Conservation (phyloP, 73 alveolate species). For the Tetrahymena borealis region DNA sequence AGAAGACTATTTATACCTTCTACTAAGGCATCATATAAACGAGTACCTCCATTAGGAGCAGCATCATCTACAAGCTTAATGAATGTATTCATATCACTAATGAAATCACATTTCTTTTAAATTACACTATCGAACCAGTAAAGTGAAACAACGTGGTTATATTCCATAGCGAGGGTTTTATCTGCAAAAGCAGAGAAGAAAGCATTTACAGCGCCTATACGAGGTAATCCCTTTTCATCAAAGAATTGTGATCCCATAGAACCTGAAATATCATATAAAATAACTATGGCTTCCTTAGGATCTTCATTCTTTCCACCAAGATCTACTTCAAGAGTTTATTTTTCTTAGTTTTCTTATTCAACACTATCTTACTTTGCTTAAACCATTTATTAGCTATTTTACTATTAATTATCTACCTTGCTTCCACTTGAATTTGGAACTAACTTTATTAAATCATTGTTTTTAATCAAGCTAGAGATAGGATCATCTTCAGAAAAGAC, state of each 20-base stretch:
- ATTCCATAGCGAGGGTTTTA: constrained; percentile 41
- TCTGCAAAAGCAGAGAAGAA: constrained; percentile 50
- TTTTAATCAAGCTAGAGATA: neutral
- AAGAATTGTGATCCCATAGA: constrained; percentile 43
- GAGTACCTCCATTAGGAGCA: constrained; percentile 41
- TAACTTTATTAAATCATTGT: neutral
- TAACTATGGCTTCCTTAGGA: constrained; percentile 49
- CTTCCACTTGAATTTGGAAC: neutral
- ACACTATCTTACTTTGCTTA: no score
- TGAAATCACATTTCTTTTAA: constrained; percentile 36
- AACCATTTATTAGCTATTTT: no score
- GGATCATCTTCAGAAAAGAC: neutral
- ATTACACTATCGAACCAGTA: constrained; percentile 17
- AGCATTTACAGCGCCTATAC: constrained; percentile 52
- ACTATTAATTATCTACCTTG: neutral
- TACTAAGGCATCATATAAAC: constrained; percentile 43
- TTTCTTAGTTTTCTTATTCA: no score
- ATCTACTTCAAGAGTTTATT: no score
- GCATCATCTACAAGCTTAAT: constrained; percentile 29
- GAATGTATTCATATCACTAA: constrained; percentile 28
- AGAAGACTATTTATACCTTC: constrained; percentile 10
- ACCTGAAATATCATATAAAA: constrained; percentile 48
- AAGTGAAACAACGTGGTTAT: constrained; percentile 25
- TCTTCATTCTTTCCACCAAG: neutral
- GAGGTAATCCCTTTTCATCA: constrained; percentile 34